These are phyloP conservation scores for Pelargonium citronellum DNA, from an alignment of 441 rosid species.

Conservation along the genomic window DNA sequence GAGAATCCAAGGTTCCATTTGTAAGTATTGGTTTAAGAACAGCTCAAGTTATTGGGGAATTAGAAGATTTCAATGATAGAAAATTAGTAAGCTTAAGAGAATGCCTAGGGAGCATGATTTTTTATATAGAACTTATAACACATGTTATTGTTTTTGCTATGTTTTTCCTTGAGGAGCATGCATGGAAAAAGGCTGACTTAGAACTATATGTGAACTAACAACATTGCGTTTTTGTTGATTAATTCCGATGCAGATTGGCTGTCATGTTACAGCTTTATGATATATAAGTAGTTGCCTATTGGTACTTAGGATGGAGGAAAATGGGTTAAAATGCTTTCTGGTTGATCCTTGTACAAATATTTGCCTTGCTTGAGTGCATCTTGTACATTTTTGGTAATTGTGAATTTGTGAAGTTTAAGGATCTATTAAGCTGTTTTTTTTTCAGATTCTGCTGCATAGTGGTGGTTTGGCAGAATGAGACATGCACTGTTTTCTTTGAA, in stretches of 20 bases:
- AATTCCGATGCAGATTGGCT: conserved; percentile 2
- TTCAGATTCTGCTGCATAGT: background rate
- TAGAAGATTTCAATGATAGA: background rate
- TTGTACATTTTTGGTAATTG: too few relatives aligned
- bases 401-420: too few relatives aligned
- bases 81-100: background rate
- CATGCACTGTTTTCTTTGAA: conserved; percentile 8
- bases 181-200: background rate
- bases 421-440: too few relatives aligned
- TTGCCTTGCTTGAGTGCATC: too few relatives aligned
- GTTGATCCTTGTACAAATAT: too few relatives aligned
- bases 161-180: background rate
- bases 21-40: background rate
- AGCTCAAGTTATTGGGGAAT: background rate
- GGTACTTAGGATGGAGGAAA: conserved; percentile 8
- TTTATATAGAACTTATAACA: background rate
- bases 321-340: background rate
- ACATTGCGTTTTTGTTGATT: background rate
- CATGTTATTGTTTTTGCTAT: background rate
- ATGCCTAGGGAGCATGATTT: background rate
- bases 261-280: background rate
- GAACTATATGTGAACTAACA: background rate
- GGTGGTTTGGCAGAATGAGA: conserved; percentile 5
- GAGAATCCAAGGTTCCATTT: background rate
- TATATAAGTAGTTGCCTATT: background rate